phyloP scores from a whole-genome alignment of 257 asterid species.

The Przewalskia tangutica region DNA sequence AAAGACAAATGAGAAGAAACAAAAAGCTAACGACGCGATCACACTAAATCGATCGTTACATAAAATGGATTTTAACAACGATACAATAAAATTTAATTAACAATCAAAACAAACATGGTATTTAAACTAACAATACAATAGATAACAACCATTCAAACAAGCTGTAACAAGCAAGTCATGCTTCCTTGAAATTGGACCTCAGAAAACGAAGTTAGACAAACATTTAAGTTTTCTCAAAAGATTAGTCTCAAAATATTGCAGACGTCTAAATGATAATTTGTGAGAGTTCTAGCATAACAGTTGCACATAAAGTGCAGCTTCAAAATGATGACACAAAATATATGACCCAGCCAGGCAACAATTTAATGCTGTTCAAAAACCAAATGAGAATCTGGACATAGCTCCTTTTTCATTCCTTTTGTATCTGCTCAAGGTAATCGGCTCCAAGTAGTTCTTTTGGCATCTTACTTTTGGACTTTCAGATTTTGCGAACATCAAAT shows the following conservation, averaged over 20 bases:
- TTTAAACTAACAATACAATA: no score
- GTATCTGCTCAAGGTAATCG: not conserved
- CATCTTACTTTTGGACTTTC: not conserved
- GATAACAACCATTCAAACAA: not conserved
- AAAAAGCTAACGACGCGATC: no score
- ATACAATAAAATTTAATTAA: no score
- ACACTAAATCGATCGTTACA: no score
- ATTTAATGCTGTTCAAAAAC: not conserved
- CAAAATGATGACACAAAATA: not conserved
- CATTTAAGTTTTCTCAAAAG: not conserved
- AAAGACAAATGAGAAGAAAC: no score
- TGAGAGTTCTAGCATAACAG: not conserved
- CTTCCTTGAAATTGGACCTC: not conserved
- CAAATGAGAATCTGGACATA: not conserved
- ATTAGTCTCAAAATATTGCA: not conserved
- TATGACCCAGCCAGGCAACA: not conserved
- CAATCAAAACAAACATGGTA: no score
- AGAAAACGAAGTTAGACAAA: not conserved
- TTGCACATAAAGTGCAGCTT: not conserved
- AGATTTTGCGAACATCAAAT: not conserved
- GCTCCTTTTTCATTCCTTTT: not conserved
- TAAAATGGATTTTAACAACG: no score
- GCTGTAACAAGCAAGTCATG: not conserved
- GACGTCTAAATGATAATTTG: not conserved
- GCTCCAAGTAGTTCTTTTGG: not conserved